Evolutionary conservation across 805 yeast genomes (phyloP).

Genomic region (Hanseniaspora singularis): DNA sequence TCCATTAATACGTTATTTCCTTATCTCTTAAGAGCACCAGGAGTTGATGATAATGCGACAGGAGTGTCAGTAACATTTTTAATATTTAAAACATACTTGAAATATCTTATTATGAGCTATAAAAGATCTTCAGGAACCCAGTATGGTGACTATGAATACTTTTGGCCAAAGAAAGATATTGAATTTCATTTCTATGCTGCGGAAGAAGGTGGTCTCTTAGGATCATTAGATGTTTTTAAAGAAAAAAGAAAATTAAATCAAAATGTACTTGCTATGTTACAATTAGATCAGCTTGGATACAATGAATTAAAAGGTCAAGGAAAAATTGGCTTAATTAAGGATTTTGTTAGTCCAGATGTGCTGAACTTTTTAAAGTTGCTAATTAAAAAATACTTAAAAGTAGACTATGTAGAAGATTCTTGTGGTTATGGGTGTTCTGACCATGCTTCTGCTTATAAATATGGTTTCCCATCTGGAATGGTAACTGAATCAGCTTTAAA

Average conservation of each 20-base stretch:
- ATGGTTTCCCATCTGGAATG: constrained; percentile 76
- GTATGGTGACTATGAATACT: constrained; percentile 20
- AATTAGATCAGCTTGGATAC: constrained; percentile 91
- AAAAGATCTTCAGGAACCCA: constrained; percentile 17
- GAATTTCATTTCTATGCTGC: constrained; percentile 94
- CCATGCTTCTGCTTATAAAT: constrained; percentile 72
- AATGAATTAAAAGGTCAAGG: constrained; percentile 42
- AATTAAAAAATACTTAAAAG: constrained; percentile 49
- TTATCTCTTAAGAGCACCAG: constrained; percentile 61
- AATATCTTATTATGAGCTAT: constrained; percentile 19
- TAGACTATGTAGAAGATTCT: constrained; percentile 58
- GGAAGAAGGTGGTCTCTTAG: constrained; percentile 84
- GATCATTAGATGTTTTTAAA: constrained; percentile 67
- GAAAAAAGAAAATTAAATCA: constrained; percentile 19
- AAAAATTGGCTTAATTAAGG: constrained; percentile 71
- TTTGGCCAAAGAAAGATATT: constrained; percentile 54
- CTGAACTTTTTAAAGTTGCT: constrained; percentile 51
- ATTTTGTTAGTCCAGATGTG: constrained; percentile 46
- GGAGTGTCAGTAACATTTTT: constrained; percentile 75
- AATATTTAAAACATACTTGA: constrained; percentile 51
- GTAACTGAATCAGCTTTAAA: constrained; percentile 66
- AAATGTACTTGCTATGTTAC: constrained; percentile 69
- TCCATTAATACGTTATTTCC: constrained; percentile 68
- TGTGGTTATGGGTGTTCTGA: constrained; percentile 95
- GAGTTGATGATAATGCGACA: constrained; percentile 91